Percentiles rank a stretch among this genome's conserved stretches.
Evolutionary conservation across 306 rosid genomes (phyloP).

Genomic region (Canavalia gladiata): DNA sequence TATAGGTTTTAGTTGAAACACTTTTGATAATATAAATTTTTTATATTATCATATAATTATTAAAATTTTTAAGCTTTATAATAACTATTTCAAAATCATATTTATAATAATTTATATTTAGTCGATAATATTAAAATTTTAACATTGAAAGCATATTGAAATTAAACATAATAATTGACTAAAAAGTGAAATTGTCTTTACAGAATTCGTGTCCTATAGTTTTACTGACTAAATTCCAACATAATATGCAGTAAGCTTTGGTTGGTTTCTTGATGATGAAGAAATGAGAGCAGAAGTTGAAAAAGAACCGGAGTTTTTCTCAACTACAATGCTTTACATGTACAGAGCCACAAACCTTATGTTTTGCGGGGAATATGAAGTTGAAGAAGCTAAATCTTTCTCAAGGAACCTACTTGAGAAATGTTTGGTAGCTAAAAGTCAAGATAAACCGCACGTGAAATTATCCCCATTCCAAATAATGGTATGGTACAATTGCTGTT

Average conservation of each 20-base stretch:
- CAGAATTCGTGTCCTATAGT: not conserved
- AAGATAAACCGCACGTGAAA: not conserved
- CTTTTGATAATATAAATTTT: no score
- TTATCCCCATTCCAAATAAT: not conserved
- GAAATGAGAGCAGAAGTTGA: conserved; percentile 29
- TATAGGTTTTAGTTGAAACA: no score
- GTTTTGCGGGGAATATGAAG: conserved; percentile 43
- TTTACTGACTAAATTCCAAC: not conserved
- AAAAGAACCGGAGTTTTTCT: conserved; percentile 23
- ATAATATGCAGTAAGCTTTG: conserved; percentile 42
- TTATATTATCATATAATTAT: no score
- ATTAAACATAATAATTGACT: no score
- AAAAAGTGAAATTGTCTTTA: no score
- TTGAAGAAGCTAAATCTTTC: conserved; percentile 45
- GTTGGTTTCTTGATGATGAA: conserved; percentile 48
- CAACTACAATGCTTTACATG: conserved; percentile 32
- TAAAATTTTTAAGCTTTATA: no score
- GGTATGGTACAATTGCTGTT: not conserved
- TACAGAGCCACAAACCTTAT: conserved; percentile 48
- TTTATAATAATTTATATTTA: no score
- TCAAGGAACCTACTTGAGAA: conserved; percentile 40
- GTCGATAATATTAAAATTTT: no score
- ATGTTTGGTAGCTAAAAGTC: not conserved
- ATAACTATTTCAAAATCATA: no score
- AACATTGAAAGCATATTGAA: no score